phyloP scores from a whole-genome alignment of 192 early-diverging fungal species.

The Rhizophagus sp. region DNA sequence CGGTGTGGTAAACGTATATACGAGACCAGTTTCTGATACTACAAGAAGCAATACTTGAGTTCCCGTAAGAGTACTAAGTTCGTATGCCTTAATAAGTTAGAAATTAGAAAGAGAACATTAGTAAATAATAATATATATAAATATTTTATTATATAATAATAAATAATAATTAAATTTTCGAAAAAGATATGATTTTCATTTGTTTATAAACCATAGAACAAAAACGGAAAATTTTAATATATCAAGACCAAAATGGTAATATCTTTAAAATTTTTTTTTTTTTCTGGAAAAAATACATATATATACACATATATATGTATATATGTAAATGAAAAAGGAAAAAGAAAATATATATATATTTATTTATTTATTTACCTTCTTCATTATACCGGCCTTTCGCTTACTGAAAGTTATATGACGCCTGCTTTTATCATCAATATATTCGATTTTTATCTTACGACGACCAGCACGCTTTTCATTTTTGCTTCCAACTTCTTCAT shows the following conservation, averaged over 20 bases:
- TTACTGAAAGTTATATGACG: constrained; percentile 96
- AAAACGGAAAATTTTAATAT: neutral
- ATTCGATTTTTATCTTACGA: constrained; percentile 96
- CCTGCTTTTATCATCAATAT: constrained; percentile 90
- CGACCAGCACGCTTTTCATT: constrained; percentile 73
- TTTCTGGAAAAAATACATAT: neutral
- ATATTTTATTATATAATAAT: neutral
- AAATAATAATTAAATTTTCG: neutral
- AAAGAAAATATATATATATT: neutral
- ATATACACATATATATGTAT: neutral
- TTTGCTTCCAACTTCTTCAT: constrained; percentile 54
- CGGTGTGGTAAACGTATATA: constrained; percentile 93
- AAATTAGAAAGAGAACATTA: neutral
- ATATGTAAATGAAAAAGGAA: too few species aligned
- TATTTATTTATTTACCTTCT: constrained; percentile 64
- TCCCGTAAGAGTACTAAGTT: constrained; percentile 89
- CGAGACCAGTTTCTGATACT: constrained; percentile 92
- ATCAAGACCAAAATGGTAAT: too few species aligned
- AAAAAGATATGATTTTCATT: constrained; percentile 31
- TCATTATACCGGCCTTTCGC: constrained; percentile 97
- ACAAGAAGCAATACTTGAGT: constrained; percentile 92
- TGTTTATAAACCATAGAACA: constrained; percentile 23
- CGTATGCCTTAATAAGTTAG: constrained; percentile 67
- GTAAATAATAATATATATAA: neutral
- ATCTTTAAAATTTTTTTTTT: neutral